These are phyloP conservation scores for Colletotrichum camelliae DNA, from an alignment of 2,329 filamentous ascomycete species.

Conservation along the genomic window DNA sequence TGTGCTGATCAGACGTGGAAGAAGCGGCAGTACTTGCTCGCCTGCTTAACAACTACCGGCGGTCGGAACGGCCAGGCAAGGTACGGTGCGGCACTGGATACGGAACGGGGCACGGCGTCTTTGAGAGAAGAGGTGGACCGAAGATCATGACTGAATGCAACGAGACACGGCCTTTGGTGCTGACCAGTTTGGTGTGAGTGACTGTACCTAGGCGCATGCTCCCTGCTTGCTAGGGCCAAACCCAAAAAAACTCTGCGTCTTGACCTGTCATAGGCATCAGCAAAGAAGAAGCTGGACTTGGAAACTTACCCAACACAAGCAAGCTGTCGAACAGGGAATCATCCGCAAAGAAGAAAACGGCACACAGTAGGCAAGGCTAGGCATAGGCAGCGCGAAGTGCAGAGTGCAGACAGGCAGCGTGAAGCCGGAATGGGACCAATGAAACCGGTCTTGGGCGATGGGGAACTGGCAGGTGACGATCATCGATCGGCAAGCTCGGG, in stretches of 20 bases:
- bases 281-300: background rate
- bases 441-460: background rate
- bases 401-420: background rate
- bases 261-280: background rate
- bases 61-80: background rate
- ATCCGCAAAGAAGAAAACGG: background rate
- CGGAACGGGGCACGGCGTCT: background rate
- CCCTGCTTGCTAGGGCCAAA: background rate
- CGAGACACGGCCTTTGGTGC: background rate
- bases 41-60: background rate
- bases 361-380: background rate
- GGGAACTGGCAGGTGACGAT: slow-evolving; percentile 6
- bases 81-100: background rate
- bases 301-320: background rate
- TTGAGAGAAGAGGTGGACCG: background rate
- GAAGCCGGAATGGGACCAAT: slow-evolving; percentile 9
- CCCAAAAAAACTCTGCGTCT: background rate
- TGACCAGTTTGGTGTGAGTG: background rate
- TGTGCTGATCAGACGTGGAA: background rate
- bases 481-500: slow-evolving; percentile 6
- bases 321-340: background rate
- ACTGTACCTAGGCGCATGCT: background rate
- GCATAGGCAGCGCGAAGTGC: background rate
- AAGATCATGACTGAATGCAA: background rate
- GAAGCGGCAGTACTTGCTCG: background rate